These are phyloP conservation scores for Ustilago lituana DNA, from an alignment of 1,284 basidiomycete species.

Conservation along the genomic window DNA sequence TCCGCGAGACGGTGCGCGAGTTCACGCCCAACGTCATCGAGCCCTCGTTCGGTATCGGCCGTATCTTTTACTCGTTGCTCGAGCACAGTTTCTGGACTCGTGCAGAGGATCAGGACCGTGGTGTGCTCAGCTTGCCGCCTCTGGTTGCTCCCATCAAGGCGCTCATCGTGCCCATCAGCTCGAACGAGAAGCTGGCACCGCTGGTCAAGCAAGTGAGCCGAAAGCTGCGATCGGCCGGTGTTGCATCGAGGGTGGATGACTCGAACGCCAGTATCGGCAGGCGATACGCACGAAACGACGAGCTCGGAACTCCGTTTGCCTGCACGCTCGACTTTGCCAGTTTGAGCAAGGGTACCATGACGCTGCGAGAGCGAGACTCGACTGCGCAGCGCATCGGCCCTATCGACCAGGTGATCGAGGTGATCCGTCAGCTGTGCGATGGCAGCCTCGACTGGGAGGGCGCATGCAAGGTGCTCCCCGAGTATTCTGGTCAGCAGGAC, in stretches of 20 bases:
- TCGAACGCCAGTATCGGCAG: conserved; percentile 94
- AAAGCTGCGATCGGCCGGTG: conserved; percentile 85
- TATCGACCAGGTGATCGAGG: conserved; percentile 86
- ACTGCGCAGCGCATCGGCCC: conserved; percentile 91
- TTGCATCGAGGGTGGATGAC: conserved; percentile 93
- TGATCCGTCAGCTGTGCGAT: conserved; percentile 71
- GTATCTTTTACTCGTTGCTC: conserved; percentile 91
- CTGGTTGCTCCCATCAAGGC: conserved; percentile 96
- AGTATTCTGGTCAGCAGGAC: conserved; percentile 86
- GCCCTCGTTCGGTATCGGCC: conserved; percentile 96
- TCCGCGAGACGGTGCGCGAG: conserved; percentile 93
- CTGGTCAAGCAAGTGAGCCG: conserved; percentile 86
- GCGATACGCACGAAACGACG: conserved; percentile 97
- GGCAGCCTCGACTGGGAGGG: conserved; percentile 75
- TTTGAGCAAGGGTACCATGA: conserved; percentile 70
- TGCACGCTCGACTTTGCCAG: conserved; percentile 97
- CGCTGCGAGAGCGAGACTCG: conserved; percentile 82
- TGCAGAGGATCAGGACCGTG: conserved; percentile 74
- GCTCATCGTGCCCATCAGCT: conserved; percentile 93
- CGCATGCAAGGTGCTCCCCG: conserved; percentile 78
- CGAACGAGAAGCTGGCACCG: conserved; percentile 84
- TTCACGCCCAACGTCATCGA: conserved; percentile 98
- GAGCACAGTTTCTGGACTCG: conserved; percentile 97
- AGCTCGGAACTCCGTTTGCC: conserved; percentile 96
- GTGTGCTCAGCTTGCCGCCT: conserved; percentile 85